Evolutionary conservation across 2,329 filamentous ascomycete genomes (phyloP), one percentile per base, ranked within the genome.

Genomic region (Mariannaea sp.): DNA sequence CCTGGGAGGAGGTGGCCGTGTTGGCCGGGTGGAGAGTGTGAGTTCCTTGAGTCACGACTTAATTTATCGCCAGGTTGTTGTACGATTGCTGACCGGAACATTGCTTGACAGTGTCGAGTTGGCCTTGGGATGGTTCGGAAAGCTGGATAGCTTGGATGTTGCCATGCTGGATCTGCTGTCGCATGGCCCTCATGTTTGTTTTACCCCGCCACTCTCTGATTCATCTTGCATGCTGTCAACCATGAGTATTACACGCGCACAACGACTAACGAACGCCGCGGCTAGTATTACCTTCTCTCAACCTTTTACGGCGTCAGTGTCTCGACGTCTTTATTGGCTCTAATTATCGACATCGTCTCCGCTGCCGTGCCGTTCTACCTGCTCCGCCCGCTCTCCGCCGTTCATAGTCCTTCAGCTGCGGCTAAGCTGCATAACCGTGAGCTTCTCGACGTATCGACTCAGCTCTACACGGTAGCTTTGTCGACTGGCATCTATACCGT

Each of bases 241-340:
- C 22, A 8, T 24, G 22, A 8, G 5, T 5, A 24, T 9, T n/a
- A 36, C 9, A 5, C 16, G 13, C 29, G 24, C 16, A 29, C 8
- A 24, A 20, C 26, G 13, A 9, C 26, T n/a, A 7, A 27, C 59
- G 66, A 24, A 65, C 60, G 17, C 29, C 16, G n/a, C 39, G 12
- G 24, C 17, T 14, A 86, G 83, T 83, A 88, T 57, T 89, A 89
- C 68, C 84, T 97, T 36, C 78, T 96, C 22, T 79, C 80, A 24
- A 85, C 85, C 46, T 96, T 95, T 76, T 96, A 95, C 80, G 73
- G 78, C 29, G 80, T 95, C 61, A 80, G 82, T 20, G 76, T 82
- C 20, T 71, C 76, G 47, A 87, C 88, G 0, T 79, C 86, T 16
- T 65, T 85, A 24, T 75, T 81, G 32, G 84, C 84, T 29, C 80